These are phyloP conservation scores for Paulownia fortunei DNA, from an alignment of 257 asterid genomes.

Conservation along the genomic window DNA sequence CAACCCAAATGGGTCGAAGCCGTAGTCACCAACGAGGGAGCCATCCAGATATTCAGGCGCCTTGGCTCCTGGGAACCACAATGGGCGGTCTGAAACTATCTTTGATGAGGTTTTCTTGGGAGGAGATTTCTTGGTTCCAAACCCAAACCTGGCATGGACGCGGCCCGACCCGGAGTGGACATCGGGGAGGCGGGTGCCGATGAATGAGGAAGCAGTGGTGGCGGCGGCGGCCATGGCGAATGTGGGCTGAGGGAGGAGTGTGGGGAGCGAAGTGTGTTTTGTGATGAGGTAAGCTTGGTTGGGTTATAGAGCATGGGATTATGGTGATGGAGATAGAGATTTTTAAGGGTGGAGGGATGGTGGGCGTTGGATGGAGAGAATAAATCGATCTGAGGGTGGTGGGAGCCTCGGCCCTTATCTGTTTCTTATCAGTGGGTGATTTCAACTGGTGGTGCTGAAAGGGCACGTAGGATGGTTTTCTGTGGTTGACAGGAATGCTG, in stretches of 20 bases:
- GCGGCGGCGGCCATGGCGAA: slow-evolving; percentile 59
- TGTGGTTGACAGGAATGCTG: not conserved
- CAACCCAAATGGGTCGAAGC: slow-evolving; percentile 91
- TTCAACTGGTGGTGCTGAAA: slow-evolving; percentile 38
- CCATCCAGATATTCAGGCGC: slow-evolving; percentile 92
- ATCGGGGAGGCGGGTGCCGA: slow-evolving; percentile 76
- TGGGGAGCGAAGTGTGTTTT: slow-evolving; percentile 17
- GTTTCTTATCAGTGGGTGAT: slow-evolving; percentile 63
- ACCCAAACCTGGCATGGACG: slow-evolving; percentile 79
- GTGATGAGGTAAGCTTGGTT: slow-evolving; percentile 13
- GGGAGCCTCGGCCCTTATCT: slow-evolving; percentile 62
- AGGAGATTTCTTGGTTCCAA: slow-evolving; percentile 61
- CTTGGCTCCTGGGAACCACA: slow-evolving; percentile 90
- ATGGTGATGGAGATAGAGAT: slow-evolving; percentile 46
- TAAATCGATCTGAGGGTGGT: slow-evolving; percentile 60
- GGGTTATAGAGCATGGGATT: slow-evolving; percentile 48
- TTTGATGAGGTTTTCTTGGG: slow-evolving; percentile 56
- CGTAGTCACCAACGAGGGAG: slow-evolving; percentile 84
- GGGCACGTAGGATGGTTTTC: slow-evolving; percentile 42
- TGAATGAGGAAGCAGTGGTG: slow-evolving; percentile 78
- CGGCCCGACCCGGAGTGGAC: slow-evolving; percentile 58
- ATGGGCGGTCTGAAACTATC: slow-evolving; percentile 61
- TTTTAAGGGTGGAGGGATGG: slow-evolving; percentile 34
- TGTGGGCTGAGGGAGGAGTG: not conserved
- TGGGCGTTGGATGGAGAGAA: slow-evolving; percentile 56